These are phyloP conservation scores for Trichosporon coremiiforme DNA, from an alignment of 1,284 basidiomycete species.

Conservation along the genomic window DNA sequence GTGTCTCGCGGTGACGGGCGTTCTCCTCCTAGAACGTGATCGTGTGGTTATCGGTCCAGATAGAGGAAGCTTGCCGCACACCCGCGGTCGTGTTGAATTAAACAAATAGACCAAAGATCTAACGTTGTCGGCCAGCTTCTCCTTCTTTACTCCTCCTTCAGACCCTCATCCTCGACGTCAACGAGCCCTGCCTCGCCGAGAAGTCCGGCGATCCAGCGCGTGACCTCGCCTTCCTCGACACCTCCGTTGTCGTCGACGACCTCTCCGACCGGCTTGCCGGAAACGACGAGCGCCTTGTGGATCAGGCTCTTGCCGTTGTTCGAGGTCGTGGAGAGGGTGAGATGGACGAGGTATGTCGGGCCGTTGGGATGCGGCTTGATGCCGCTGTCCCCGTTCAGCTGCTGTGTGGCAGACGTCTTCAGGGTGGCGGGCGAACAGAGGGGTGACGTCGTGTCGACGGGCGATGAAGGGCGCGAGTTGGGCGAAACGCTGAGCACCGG, in stretches of 20 bases:
- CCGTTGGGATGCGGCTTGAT: slow-evolving; percentile 33
- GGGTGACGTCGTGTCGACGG: slow-evolving; percentile 32
- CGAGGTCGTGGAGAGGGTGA: slow-evolving; percentile 47
- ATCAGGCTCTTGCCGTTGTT: slow-evolving; percentile 53
- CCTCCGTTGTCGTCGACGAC: slow-evolving; percentile 51
- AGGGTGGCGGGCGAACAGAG: slow-evolving; percentile 34
- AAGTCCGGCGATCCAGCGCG: slow-evolving; percentile 44
- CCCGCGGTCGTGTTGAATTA: neutral
- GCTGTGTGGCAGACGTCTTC: slow-evolving; percentile 19
- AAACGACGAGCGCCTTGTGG: slow-evolving; percentile 45
- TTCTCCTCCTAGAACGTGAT: neutral
- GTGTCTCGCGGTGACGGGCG: too few relatives aligned
- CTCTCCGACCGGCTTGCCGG: slow-evolving; percentile 45
- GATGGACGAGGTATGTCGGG: slow-evolving; percentile 47
- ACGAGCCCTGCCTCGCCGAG: slow-evolving; percentile 48
- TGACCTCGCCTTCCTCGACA: slow-evolving; percentile 50
- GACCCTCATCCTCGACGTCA: slow-evolving; percentile 42
- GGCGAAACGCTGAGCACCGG: slow-evolving; percentile 45
- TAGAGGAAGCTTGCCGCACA: neutral
- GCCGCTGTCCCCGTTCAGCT: slow-evolving; percentile 16
- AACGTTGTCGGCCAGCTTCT: neutral
- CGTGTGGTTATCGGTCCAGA: neutral
- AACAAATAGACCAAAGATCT: slow-evolving; percentile 14
- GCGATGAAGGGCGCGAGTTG: slow-evolving; percentile 48
- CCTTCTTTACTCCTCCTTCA: slow-evolving; percentile 40